These are phyloP conservation scores for Kwoniella pini DNA, from an alignment of 768 basidiomycete genomes.

Conservation along the genomic window DNA sequence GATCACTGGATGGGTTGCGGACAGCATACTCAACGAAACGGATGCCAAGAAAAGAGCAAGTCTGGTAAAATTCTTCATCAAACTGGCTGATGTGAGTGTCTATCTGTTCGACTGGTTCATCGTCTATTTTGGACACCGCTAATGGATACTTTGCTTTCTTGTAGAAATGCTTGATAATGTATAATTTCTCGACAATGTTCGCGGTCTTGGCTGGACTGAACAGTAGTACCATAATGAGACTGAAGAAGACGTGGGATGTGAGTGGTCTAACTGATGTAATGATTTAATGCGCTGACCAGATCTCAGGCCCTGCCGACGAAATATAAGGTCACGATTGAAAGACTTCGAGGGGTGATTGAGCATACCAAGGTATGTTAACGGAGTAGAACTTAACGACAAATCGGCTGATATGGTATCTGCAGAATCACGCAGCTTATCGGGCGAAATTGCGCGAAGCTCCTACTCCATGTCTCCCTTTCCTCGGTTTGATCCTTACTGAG, in stretches of 20 bases:
- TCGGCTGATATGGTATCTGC: too few relatives aligned
- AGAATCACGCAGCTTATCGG: conserved; percentile 69
- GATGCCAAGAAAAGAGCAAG: conserved; percentile 79
- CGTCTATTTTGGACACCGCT: background rate
- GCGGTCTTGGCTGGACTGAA: conserved; percentile 93
- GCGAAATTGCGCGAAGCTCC: conserved; percentile 79
- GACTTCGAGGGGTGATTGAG: conserved; percentile 81
- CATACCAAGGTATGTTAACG: conserved; percentile 63
- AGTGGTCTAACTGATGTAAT: conserved; percentile 49
- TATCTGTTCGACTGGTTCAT: background rate
- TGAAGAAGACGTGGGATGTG: conserved; percentile 92
- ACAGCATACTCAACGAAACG: conserved; percentile 84
- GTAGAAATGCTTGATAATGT: conserved; percentile 77
- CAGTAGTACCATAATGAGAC: conserved; percentile 87
- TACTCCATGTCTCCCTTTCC: conserved; percentile 91
- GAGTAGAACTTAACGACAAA: too few relatives aligned
- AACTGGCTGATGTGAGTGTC: conserved; percentile 62
- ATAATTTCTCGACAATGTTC: conserved; percentile 90
- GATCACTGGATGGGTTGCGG: conserved; percentile 84
- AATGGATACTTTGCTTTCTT: background rate
- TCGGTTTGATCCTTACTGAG: conserved; percentile 64
- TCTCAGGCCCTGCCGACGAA: conserved; percentile 78
- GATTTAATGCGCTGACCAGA: conserved; percentile 6
- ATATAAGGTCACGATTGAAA: conserved; percentile 74
- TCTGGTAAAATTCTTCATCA: conserved; percentile 85